Evolutionary conservation across 2,329 filamentous ascomycete genomes (phyloP).

Genomic region (Sclerotinia spermophila): DNA sequence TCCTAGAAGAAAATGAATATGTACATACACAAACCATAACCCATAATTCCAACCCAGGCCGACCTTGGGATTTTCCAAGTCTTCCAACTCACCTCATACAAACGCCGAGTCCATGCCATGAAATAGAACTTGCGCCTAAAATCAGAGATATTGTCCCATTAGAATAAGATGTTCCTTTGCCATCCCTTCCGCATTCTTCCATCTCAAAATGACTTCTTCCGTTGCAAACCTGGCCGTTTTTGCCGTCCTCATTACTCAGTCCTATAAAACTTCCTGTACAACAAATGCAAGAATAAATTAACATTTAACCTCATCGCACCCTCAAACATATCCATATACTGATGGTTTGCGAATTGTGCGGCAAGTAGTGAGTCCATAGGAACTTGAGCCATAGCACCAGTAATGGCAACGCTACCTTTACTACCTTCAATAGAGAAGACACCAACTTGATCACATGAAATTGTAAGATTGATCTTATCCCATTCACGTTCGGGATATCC

Average conservation of each 20-base stretch:
- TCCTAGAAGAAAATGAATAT: constrained; percentile 29
- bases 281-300: constrained; percentile 90
- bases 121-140: constrained; percentile 19
- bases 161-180: constrained; percentile 4
- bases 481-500: constrained; percentile 79
- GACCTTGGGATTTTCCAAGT: constrained; percentile 13
- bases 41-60: constrained; percentile 19
- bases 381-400: constrained; percentile 83
- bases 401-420: constrained; percentile 90
- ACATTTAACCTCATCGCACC: constrained; percentile 84
- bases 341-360: constrained; percentile 94
- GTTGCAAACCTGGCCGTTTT: neutral
- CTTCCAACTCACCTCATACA: constrained; percentile 17
- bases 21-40: constrained; percentile 30
- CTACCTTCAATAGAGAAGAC: constrained; percentile 90
- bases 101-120: constrained; percentile 32
- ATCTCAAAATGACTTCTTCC: neutral
- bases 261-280: constrained; percentile 98
- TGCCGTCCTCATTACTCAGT: constrained; percentile 45
- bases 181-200: neutral
- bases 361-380: constrained; percentile 91
- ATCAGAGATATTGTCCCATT: neutral
- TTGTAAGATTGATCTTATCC: constrained; percentile 90
- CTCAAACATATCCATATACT: constrained; percentile 94
- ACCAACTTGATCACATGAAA: constrained; percentile 89